Conservation (phyloP, 1,284 basidiomycete species). For the Thelephora terrestris region DNA sequence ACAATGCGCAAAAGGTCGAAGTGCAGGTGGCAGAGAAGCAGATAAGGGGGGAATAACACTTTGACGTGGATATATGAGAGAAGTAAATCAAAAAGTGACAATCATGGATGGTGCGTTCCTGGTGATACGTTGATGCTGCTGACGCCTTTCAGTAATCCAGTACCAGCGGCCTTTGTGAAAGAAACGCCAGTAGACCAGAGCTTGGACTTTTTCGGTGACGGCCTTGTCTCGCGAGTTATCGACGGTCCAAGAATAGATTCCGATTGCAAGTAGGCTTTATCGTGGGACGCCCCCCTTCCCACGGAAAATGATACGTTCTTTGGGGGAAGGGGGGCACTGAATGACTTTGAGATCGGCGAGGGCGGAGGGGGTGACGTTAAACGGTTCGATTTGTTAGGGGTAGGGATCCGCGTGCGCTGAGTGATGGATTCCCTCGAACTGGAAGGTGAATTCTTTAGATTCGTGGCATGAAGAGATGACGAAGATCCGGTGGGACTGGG, state of each 20-base stretch:
- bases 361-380: neutral
- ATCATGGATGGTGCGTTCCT: no score
- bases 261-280: neutral
- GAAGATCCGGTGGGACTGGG: slow-evolving; percentile 26
- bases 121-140: neutral
- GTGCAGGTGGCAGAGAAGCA: slow-evolving; percentile 1
- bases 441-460: neutral
- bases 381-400: neutral
- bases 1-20: neutral
- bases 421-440: neutral
- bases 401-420: neutral
- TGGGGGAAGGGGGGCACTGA: neutral
- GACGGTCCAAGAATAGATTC: neutral
- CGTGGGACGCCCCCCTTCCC: neutral
- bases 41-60: neutral
- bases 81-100: no score
- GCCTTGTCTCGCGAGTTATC: neutral
- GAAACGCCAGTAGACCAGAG: neutral
- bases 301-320: neutral
- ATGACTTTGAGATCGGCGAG: neutral
- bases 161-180: neutral
- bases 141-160: neutral
- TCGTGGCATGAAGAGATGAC: slow-evolving; percentile 18
- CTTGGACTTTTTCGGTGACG: neutral
- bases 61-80: neutral